These are phyloP conservation scores for Dictyostelium intermedium DNA, from an alignment of 78 protist species.

Conservation along the genomic window DNA sequence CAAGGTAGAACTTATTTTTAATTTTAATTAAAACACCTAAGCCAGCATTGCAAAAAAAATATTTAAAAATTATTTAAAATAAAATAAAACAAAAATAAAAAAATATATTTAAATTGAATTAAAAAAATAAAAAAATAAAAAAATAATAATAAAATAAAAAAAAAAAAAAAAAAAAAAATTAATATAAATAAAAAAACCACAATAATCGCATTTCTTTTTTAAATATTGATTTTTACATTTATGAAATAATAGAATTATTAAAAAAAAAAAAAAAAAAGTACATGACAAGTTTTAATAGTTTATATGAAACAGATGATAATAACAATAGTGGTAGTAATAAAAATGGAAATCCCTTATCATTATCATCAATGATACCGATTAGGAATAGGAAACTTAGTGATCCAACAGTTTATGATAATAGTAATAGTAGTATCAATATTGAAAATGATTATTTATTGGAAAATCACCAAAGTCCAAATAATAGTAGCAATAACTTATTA, in stretches of 20 bases:
- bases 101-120: too few relatives aligned
- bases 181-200: too few relatives aligned
- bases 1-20: not conserved
- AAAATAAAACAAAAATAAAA: too few relatives aligned
- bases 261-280: too few relatives aligned
- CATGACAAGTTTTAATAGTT: not conserved
- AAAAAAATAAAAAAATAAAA: too few relatives aligned
- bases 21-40: not conserved
- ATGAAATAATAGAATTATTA: not conserved
- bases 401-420: not conserved
- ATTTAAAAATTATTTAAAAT: too few relatives aligned
- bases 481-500: not conserved
- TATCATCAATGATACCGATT: not conserved
- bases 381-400: slow-evolving; percentile 26
- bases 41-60: not conserved
- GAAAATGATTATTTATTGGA: not conserved
- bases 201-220: too few relatives aligned
- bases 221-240: too few relatives aligned
- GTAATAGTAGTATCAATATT: not conserved
- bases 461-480: not conserved
- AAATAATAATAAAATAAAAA: too few relatives aligned
- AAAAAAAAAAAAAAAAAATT: too few relatives aligned
- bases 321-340: not conserved
- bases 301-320: not conserved
- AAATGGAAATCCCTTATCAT: not conserved